Percentiles rank a stretch among this genome's conserved stretches.
These are phyloP conservation scores for Simplicillium sp. DNA, from an alignment of 2,329 filamentous ascomycete species.

Conservation along the genomic window DNA sequence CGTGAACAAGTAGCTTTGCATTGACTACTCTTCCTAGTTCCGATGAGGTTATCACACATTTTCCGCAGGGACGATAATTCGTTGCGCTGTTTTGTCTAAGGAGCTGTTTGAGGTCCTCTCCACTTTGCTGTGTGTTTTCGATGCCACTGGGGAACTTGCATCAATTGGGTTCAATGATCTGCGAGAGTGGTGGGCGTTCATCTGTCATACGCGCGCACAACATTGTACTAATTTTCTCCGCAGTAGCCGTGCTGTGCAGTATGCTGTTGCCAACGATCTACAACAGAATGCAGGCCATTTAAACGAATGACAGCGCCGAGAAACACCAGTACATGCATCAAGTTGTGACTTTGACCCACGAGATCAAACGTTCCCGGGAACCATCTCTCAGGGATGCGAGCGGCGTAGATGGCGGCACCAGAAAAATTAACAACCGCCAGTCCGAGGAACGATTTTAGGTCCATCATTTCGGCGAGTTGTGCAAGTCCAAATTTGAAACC, in stretches of 20 bases:
- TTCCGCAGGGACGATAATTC: too few relatives aligned
- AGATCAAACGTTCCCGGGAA: constrained; percentile 15
- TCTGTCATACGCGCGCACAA: too few relatives aligned
- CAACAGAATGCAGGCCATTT: constrained; percentile 6
- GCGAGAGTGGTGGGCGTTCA: too few relatives aligned
- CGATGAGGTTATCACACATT: too few relatives aligned
- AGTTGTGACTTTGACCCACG: constrained; percentile 16
- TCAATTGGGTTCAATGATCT: too few relatives aligned
- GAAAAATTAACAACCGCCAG: constrained; percentile 17
- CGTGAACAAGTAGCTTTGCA: too few relatives aligned
- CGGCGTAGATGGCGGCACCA: constrained; percentile 16
- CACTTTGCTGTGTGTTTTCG: too few relatives aligned
- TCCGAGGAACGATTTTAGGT: constrained; percentile 14
- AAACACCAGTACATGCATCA: constrained; percentile 15
- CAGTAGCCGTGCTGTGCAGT: background rate
- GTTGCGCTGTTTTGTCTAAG: too few relatives aligned
- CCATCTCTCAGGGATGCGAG: constrained; percentile 18
- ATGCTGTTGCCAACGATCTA: constrained; percentile 5
- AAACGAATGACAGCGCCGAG: constrained; percentile 12
- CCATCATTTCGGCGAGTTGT: constrained; percentile 12
- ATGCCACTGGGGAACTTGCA: too few relatives aligned
- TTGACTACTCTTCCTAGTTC: too few relatives aligned
- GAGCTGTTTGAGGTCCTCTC: too few relatives aligned
- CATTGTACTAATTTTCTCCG: too few relatives aligned
- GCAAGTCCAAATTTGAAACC: constrained; percentile 9